These are phyloP conservation scores for Stachybotrys elegans DNA, from an alignment of 2,329 filamentous ascomycete genomes.

Conservation along the genomic window DNA sequence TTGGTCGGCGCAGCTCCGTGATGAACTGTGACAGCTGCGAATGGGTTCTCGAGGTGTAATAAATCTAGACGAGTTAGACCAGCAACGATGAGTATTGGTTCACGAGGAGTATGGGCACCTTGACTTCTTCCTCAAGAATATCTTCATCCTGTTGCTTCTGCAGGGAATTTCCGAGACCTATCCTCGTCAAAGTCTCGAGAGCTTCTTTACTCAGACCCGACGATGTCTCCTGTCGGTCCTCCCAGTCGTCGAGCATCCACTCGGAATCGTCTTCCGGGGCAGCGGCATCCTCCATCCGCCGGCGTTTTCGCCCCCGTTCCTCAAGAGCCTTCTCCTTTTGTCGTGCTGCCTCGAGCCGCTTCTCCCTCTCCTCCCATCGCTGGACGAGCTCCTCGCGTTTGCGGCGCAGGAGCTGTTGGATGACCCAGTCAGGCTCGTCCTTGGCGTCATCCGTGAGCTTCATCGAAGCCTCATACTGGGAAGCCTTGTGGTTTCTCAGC, in stretches of 20 bases:
- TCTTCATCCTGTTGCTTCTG: conserved; percentile 33
- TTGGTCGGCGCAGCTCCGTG: conserved; percentile 72
- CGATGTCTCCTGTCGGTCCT: conserved; percentile 44
- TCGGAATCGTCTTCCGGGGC: conserved; percentile 54
- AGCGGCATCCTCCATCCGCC: conserved; percentile 33
- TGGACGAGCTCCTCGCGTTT: conserved; percentile 62
- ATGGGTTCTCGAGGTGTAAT: conserved; percentile 88
- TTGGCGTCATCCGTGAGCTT: conserved; percentile 38
- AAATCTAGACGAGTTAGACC: conserved; percentile 56
- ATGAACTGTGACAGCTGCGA: conserved; percentile 89
- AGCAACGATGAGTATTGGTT: too few species aligned
- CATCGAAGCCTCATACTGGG: conserved; percentile 47
- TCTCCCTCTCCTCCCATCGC: conserved; percentile 68
- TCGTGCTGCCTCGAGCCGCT: conserved; percentile 60
- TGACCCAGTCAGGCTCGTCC: conserved; percentile 80
- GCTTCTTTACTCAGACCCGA: conserved; percentile 69
- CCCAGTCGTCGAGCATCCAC: conserved; percentile 69
- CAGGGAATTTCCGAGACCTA: conserved; percentile 40
- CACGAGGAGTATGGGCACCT: conserved; percentile 46
- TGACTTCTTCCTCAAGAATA: conserved; percentile 60
- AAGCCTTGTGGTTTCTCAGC: conserved; percentile 76
- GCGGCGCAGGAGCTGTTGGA: conserved; percentile 68
- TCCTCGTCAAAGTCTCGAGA: conserved; percentile 64
- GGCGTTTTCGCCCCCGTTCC: conserved; percentile 40
- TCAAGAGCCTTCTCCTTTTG: conserved; percentile 57